Base-by-base conservation (phyloP, 441 rosid species). In the Pelargonium cotyledonis region DNA sequence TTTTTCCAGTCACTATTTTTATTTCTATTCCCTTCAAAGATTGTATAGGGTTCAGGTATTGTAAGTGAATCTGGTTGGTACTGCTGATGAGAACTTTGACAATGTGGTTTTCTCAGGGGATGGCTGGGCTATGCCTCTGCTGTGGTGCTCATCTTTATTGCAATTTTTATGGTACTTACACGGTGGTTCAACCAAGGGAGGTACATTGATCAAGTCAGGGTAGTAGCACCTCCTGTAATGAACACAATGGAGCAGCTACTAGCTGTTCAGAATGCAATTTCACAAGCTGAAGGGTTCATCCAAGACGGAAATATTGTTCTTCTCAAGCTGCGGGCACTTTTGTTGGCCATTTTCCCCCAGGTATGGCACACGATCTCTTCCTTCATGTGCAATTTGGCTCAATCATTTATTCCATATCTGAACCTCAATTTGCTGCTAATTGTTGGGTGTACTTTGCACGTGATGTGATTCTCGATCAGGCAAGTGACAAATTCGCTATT, bases 181-280 rank as follows among this genome's bases (percentile, higher is more conserved):
- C 80, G 85, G 58, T 77, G 49, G 63, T 80, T 65, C 65, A 91
- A 80, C 70, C 82, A 86, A 75, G 95, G 86, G 68, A 75, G 21
- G 73, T 73, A 86, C 26, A 70, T 75, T 19, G 79, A 82, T 29
- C 87, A 81, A 76, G 83, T 94, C 35, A 91, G 80, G 76, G 89
- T 94, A 44, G 19, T 68, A 51, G 89, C 92, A 8, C 98, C 97
- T 60, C 92, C 92, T 16, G 88, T 80, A 3, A 89, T 82, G 91
- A 94, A 78, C 84, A 84, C 93, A 61, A 80, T 94, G 95, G 98
- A 89, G 71, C 98, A 91, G 86, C 95, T 94, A 77, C 80, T 91
- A 82, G 95, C 95, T 10, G 95, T 91, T 72, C 98, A 94, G 78
- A 87, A 86, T 73, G 89, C 96, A 44, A 75, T 91, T 71, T 87